Base-by-base conservation (phyloP, 148 eudicot genomes). In the Heliamphora exappendiculata region DNA sequence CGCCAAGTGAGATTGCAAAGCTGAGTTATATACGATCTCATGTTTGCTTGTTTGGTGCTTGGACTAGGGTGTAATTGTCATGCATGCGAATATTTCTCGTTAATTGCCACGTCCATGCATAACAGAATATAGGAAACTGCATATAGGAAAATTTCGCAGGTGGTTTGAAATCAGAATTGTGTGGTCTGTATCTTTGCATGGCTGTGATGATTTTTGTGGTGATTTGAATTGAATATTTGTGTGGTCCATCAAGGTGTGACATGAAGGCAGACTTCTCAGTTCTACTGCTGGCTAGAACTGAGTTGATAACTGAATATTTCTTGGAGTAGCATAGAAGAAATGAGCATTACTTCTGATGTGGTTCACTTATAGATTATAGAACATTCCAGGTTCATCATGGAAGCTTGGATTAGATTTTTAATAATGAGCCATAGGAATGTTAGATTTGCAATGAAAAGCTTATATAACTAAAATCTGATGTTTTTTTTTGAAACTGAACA, bases 1-100 rank as follows among this genome's bases (percentile, higher is more conserved):
- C 85, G 97, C 71, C 99, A 95, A 96, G 99, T 87, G 78, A 82
- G 80, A 53, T 47, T 37, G 28, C 51, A 64, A 41, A 45, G 67
- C 16, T 44, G 67, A 39, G 71, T 7, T 41, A 11, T 39, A 7
- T 28, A 58, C 5, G 19, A 11, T 39, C 31, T 62, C 28, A 34
- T 31, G 29, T 62, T 62, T 62, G n/a, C 57, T 44, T 37, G 54
- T 59, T 39, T 74, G 36, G 54, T 58, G 47, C 49, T 74, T 37
- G 51, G 3, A 9, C 29, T 33, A 22, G 24, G 41, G 26, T 60
- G 26, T 29, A 4, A 60, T 17, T 57, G 28, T 42, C 62, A 11
- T 33, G 37, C 62, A 2, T 39, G 67, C 45, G 4, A 47, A 34
- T 7, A 11, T 62, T 33, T 24, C 29, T 8, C 29, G 9, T 5